Base-by-base conservation (phyloP, 1,284 basidiomycete genomes). In the Ceratobasidium sp. region DNA sequence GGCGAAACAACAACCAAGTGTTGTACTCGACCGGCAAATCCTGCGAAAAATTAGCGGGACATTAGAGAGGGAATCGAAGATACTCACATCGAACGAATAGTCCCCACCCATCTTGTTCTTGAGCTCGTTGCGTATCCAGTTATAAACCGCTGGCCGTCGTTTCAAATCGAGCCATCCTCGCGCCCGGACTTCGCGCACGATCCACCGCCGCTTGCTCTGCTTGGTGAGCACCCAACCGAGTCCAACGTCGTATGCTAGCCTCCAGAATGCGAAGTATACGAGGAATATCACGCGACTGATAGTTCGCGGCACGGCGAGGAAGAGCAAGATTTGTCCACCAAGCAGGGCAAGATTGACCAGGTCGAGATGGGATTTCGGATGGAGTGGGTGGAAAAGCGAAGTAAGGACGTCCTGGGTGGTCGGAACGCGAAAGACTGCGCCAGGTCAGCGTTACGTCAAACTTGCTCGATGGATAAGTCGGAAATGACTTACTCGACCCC, bases 361-460 rank as follows among this genome's bases (percentile, higher is more conserved):
- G 84, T 99, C 97, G 70, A 99, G 87, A 80, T 97, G 93, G 46
- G 96, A 97, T 83, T 98, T 98, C 2, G 92, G 92, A 81, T 95
- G 91, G 4, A 90, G 87, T 2, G 97, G 98, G 82, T 96, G 90
- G 82, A 98, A 94, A 32, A 99, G 88, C 7, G 93, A 93, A 3
- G 96, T 96, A 77, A 99, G 84, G 77, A 99, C 96, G 83, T 98
- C 96, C 82, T 98, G 95, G 0, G 98, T 99, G 56, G 95, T 94
- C 9, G 97, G 97, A 49, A 99, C 96, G 73, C 90, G 90, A 83
- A 99, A 99, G 13, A 98, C 96, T 96, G 82, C 54, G 44, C 17
- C 44, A 22, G 9, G 32, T 59, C 34, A 67, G 65, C 65, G 15
- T 29, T 43, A 62, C 37, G 61, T 62, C 52, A 54, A 54, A 25